These are phyloP conservation scores for Scortechinia acanthostroma DNA, from an alignment of 2,329 filamentous ascomycete species.

Conservation along the genomic window DNA sequence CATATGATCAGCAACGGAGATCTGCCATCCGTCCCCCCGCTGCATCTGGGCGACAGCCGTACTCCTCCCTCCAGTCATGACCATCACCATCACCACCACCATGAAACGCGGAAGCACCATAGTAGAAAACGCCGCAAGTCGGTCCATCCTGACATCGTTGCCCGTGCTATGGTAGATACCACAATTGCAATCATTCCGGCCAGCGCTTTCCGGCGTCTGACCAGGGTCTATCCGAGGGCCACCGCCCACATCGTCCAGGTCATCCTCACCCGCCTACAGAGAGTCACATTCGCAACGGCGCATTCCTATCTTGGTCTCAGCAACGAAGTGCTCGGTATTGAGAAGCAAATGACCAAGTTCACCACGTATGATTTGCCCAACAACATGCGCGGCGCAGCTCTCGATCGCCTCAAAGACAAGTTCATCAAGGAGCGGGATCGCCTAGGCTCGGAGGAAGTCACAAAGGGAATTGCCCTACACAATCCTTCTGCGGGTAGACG, in stretches of 20 bases:
- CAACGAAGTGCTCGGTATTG: conserved; percentile 83
- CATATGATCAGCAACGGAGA: neutral
- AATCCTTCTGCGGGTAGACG: conserved; percentile 64
- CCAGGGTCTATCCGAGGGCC: conserved; percentile 88
- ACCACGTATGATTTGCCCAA: conserved; percentile 89
- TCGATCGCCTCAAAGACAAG: conserved; percentile 85
- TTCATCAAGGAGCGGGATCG: conserved; percentile 80
- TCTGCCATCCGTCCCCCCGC: neutral
- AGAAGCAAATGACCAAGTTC: conserved; percentile 88
- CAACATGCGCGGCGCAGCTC: conserved; percentile 73
- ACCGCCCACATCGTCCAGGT: conserved; percentile 97
- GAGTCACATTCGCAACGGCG: conserved; percentile 88
- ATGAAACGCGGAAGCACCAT: conserved; percentile 37
- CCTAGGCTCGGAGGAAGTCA: conserved; percentile 71
- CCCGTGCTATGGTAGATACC: conserved; percentile 89
- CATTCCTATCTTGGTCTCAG: conserved; percentile 91
- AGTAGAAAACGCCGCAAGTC: conserved; percentile 41
- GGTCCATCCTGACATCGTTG: conserved; percentile 91
- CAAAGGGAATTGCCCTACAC: conserved; percentile 90
- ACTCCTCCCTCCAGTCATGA: too few species aligned
- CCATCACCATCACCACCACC: conserved; percentile 14
- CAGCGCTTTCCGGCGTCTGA: conserved; percentile 86
- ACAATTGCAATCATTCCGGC: conserved; percentile 98
- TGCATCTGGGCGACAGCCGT: neutral
- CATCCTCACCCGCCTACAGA: conserved; percentile 85